phyloP scores from a whole-genome alignment of 768 basidiomycete species.

The Mycena crocata region DNA sequence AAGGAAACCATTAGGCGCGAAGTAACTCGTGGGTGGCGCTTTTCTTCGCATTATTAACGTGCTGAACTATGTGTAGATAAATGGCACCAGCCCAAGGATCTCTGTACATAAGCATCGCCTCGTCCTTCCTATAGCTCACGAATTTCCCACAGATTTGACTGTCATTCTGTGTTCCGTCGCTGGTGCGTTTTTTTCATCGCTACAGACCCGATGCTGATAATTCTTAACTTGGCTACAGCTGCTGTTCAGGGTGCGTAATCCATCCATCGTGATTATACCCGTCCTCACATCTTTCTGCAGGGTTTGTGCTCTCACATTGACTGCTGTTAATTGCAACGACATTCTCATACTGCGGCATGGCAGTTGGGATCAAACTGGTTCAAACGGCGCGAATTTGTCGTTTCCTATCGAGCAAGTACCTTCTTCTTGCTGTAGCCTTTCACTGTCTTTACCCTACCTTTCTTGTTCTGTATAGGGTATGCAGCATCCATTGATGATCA shows the following conservation, averaged over 20 bases:
- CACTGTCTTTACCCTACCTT: no score
- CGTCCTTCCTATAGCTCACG: constrained; percentile 35
- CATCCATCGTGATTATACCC: background rate
- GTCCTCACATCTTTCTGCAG: background rate
- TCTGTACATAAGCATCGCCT: constrained; percentile 60
- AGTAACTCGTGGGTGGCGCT: constrained; percentile 43
- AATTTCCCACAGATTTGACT: constrained; percentile 38
- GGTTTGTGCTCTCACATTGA: background rate
- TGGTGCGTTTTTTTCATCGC: background rate
- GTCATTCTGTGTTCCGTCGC: constrained; percentile 69
- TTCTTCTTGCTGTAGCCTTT: constrained; percentile 56
- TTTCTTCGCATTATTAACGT: background rate
- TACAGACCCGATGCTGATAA: background rate
- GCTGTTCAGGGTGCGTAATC: constrained; percentile 71
- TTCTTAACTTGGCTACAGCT: constrained; percentile 50
- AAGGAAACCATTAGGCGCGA: constrained; percentile 57
- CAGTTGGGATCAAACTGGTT: constrained; percentile 66
- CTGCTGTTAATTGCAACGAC: constrained; percentile 32
- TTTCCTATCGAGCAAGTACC: constrained; percentile 4
- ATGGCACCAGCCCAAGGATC: constrained; percentile 59
- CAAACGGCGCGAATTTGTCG: constrained; percentile 62
- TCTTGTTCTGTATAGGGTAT: background rate
- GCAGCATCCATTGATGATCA: background rate
- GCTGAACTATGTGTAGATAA: constrained; percentile 38
- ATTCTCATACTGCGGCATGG: background rate